phyloP scores from a whole-genome alignment of 208 protist species.

The Leishmania martiniquensis region DNA sequence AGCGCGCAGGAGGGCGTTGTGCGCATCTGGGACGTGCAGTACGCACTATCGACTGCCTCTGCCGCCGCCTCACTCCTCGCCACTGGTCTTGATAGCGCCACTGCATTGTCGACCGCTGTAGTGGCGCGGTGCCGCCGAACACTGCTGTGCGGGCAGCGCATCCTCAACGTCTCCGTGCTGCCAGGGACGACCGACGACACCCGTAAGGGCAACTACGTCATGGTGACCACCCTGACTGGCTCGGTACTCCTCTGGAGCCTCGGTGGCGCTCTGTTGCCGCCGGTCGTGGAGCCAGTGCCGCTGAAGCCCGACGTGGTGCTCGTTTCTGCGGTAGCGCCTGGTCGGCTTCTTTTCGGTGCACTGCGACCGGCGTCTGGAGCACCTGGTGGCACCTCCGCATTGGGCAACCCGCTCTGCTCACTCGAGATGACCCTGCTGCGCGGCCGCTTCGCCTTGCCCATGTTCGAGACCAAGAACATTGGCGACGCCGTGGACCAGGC shows the following conservation, averaged over 20 bases:
- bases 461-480: constrained; percentile 48
- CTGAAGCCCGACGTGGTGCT: constrained; percentile 54
- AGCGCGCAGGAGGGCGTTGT: constrained; percentile 73
- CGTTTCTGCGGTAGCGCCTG: constrained; percentile 39
- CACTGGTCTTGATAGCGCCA: neutral
- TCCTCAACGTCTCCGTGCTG: constrained; percentile 61
- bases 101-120: constrained; percentile 4
- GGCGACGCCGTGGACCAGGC: constrained; percentile 24
- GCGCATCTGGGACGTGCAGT: constrained; percentile 73
- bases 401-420: constrained; percentile 4
- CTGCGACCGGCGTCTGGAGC: constrained; percentile 17
- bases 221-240: constrained; percentile 31
- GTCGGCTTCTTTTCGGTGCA: constrained; percentile 49
- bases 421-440: constrained; percentile 59
- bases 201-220: constrained; percentile 21
- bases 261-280: constrained; percentile 37
- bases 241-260: constrained; percentile 57
- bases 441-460: constrained; percentile 71
- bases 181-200: constrained; percentile 11
- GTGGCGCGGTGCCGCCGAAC: constrained; percentile 66
- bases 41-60: constrained; percentile 1
- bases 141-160: constrained; percentile 81
- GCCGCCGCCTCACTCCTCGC: neutral
- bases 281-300: constrained; percentile 57
- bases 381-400: neutral